These are phyloP conservation scores for Butyriboletus loyo DNA, from an alignment of 768 basidiomycete species.

Conservation along the genomic window DNA sequence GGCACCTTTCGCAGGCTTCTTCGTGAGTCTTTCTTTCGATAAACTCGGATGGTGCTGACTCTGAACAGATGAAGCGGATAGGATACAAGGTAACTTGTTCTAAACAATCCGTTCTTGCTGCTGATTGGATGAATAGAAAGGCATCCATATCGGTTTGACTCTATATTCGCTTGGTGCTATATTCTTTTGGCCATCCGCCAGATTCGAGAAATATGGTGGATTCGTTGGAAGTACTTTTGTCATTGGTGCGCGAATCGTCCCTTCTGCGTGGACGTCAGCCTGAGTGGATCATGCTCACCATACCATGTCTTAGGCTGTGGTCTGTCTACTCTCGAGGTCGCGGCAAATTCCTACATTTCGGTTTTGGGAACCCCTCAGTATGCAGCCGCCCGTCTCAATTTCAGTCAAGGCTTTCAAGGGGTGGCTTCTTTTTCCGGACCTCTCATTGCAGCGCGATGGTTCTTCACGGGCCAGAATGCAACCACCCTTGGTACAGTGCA, in stretches of 20 bases:
- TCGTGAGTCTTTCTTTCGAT: conserved; percentile 40
- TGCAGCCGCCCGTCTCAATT: conserved; percentile 73
- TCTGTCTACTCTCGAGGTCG: conserved; percentile 63
- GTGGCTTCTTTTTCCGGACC: conserved; percentile 72
- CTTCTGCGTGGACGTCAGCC: neutral
- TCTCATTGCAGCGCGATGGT: conserved; percentile 71
- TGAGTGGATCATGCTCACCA: neutral
- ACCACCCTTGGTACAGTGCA: conserved; percentile 63
- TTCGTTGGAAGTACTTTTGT: conserved; percentile 75
- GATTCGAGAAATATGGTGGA: conserved; percentile 62
- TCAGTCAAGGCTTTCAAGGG: conserved; percentile 79
- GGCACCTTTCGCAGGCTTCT: conserved; percentile 54
- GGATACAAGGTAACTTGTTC: conserved; percentile 59
- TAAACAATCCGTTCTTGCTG: neutral
- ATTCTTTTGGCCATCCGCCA: conserved; percentile 78
- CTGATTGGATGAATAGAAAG: conserved; percentile 36
- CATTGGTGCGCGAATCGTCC: conserved; percentile 41
- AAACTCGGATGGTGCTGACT: neutral
- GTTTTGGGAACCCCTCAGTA: conserved; percentile 65
- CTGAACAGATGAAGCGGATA: conserved; percentile 51
- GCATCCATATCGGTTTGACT: conserved; percentile 59
- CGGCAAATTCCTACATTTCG: conserved; percentile 79
- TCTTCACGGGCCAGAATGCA: conserved; percentile 65
- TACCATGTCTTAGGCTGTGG: conserved; percentile 51
- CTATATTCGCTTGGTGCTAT: conserved; percentile 66